phyloP scores from a whole-genome alignment of 2,329 filamentous ascomycete species.

The Sclerotinia subarctica region DNA sequence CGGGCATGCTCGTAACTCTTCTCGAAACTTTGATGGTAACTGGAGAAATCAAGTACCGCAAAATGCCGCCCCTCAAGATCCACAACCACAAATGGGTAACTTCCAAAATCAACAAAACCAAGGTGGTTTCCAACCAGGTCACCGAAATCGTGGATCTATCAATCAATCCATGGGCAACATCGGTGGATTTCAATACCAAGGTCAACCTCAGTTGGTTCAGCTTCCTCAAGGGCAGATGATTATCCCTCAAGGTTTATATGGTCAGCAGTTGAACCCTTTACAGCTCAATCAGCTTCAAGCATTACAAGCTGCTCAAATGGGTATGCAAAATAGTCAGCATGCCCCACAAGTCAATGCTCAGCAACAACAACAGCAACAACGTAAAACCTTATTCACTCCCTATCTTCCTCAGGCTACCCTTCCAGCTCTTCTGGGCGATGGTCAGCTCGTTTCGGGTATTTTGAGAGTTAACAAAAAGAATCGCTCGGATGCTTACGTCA shows the following conservation, averaged over 20 bases:
- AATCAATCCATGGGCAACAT: conserved; percentile 81
- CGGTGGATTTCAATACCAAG: conserved; percentile 83
- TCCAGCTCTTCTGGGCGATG: conserved; percentile 83
- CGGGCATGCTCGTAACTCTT: conserved; percentile 77
- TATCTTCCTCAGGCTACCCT: conserved; percentile 94
- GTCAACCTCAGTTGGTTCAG: conserved; percentile 83
- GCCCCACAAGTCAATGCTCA: conserved; percentile 62
- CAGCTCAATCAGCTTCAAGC: conserved; percentile 90
- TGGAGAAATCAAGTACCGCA: conserved; percentile 77
- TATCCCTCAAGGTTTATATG: conserved; percentile 74
- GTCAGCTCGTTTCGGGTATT: conserved; percentile 92
- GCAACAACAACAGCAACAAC: conserved; percentile 85
- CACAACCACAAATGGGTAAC: conserved; percentile 56
- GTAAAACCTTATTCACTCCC: conserved; percentile 97
- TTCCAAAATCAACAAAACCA: conserved; percentile 71
- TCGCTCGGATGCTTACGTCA: conserved; percentile 95
- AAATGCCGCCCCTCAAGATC: conserved; percentile 47
- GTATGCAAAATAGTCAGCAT: conserved; percentile 68
- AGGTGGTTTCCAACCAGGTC: conserved; percentile 84
- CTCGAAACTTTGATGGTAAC: conserved; percentile 95
- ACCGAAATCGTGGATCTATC: conserved; percentile 80
- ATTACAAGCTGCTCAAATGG: conserved; percentile 80
- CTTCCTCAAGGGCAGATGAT: conserved; percentile 82
- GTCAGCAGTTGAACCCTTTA: conserved; percentile 82
- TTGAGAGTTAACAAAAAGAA: conserved; percentile 99